Base-by-base conservation (phyloP, 148 eudicot genomes). In the Vaccinium vitisidaea region DNA sequence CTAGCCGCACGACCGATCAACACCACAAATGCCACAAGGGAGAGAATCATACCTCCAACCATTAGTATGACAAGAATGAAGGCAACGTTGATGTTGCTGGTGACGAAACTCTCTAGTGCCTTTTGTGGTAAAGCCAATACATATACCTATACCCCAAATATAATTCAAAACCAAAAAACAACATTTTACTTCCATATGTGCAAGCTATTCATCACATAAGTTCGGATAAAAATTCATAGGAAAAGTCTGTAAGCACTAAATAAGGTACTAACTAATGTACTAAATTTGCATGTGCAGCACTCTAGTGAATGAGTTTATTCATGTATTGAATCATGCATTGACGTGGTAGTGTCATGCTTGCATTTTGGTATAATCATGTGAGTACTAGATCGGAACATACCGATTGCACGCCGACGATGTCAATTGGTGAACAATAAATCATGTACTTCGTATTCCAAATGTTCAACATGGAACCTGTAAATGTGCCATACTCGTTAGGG, bases 381-480 rank as follows among this genome's bases (percentile, higher is more conserved):
- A 43, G 46, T 43, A 43, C 5, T 3, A 43, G 46, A 1, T 32
- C 6, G 14, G 9, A 82, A 83, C 86, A 36, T 86, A 90, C 97
- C 89, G 81, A 88, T 85, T 85, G 83, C 16, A 90, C 59, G 36
- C 92, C 92, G 2, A 87, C 84, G 14, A 94, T 78, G 49, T 90
- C 86, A 46, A 92, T 67, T 32, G 81, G 55, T 1, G 93, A 92
- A 88, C 94, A 92, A 30, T 85, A 83, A 69, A 91, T 56, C 70
- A 16, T 53, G 67, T 88, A 84, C 30, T 81, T 84, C 15, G 69
- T 87, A 58, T 83, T 91, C 84, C 85, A 80, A 70, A 91, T 83
- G 27, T 85, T 86, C 70, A 92, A 39, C 30, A 52, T 76, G 73
- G 84, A 86, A 32, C 84, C 82, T 78, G 30, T 75, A 27, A 65